Conservation (phyloP, 805 yeast genomes). For the Wickerhamiella siamensis region DNA sequence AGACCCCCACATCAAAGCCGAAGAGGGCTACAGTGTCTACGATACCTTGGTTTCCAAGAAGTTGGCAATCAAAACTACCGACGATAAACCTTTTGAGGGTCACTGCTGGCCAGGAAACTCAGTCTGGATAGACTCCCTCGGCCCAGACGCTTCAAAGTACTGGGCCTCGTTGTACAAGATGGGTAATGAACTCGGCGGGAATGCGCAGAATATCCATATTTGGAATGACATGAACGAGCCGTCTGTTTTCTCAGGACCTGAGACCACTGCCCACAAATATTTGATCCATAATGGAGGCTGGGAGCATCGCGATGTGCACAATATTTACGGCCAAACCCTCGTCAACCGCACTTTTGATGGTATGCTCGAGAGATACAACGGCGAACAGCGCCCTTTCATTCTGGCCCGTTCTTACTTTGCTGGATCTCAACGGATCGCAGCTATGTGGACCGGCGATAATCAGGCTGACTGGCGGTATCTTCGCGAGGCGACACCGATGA, state of each 20-base stretch:
- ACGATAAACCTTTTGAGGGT: constrained; percentile 48
- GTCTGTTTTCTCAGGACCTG: constrained; percentile 88
- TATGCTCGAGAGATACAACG: constrained; percentile 35
- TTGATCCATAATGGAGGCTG: constrained; percentile 59
- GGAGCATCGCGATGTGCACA: constrained; percentile 90
- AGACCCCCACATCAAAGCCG: constrained; percentile 77
- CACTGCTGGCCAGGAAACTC: constrained; percentile 99
- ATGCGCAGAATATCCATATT: constrained; percentile 52
- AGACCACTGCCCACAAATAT: constrained; percentile 78
- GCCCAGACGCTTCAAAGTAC: constrained; percentile 41
- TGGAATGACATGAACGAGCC: constrained; percentile 99
- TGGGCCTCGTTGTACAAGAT: constrained; percentile 46
- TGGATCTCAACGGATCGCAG: constrained; percentile 83
- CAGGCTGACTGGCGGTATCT: constrained; percentile 86
- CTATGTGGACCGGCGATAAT: constrained; percentile 98
- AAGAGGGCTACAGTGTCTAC: constrained; percentile 45
- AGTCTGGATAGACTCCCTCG: constrained; percentile 78
- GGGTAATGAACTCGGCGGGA: constrained; percentile 33
- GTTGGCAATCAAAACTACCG: constrained; percentile 34
- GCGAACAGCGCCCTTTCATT: constrained; percentile 60
- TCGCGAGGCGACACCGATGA: constrained; percentile 70
- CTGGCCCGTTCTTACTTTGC: constrained; percentile 77
- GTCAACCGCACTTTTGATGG: constrained; percentile 71
- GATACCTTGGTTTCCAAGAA: constrained; percentile 31
- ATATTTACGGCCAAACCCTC: constrained; percentile 63